Base-by-base conservation (phyloP, 352 stramenopile genomes). In the Pythium chondricola region DNA sequence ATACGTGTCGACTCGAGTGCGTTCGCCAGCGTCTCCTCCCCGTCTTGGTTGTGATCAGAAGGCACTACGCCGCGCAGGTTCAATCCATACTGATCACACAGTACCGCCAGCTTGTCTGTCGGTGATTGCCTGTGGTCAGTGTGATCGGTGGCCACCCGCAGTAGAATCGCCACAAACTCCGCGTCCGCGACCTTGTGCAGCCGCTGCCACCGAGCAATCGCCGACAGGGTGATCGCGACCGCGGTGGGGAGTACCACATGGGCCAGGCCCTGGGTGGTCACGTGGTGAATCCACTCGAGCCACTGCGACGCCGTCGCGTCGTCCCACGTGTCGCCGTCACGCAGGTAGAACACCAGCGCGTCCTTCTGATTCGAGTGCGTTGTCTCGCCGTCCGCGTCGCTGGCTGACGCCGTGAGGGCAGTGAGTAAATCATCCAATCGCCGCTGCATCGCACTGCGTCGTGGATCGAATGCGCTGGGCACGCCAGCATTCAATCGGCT, bases 121-220 rank as follows among this genome's bases (percentile, higher is more conserved):
- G 62, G 65, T 6, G 62, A 66, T 13, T 33, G 29, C 13, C 29
- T 33, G 7, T 8, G 8, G 29, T 33, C 29, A 1, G 59, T 70
- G 9, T 17, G 16, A 47, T 91, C 79, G 32, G 81, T 82, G 14
- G 76, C 71, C 17, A 77, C 53, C 16, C 76, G 79, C 49, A 91
- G 40, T 27, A 88, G 57, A 21, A 91, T 76, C 14, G 68, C 68
- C 27, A 87, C 65, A 50, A 88, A 86, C 25, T 73, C 61, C 6
- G 58, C 55, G 6, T 52, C 55, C 1, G 55, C 35, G 1, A 47
- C 52, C 27, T 63, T 61, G 51, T 77, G 55, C 0, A 64, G 61
- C 8, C 29, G 30, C 40, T 84, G 68, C 27, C 79, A 56, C 43
- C 54, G 63, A 4, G 68, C 38, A 20, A 83, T 52, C n/a, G 66